A percentile compares a stretch with the other conserved stretches of the same genome.
Conservation (phyloP, 2,329 filamentous ascomycete species). For the Ophiocordyceps camponoti-saundersi region DNA sequence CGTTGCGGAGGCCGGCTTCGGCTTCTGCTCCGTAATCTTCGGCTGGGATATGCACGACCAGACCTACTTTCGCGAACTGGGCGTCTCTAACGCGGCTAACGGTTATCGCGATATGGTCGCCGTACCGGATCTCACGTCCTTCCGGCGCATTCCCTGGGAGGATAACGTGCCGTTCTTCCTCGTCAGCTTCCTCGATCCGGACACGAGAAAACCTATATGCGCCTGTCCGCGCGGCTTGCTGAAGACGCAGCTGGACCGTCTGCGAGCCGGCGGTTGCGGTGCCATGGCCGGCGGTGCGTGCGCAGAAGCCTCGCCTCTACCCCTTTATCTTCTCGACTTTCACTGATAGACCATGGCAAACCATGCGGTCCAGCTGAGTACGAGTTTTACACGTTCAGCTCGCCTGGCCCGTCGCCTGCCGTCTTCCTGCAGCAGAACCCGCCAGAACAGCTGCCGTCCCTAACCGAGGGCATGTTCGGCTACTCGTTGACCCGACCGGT, state of each 20-base stretch:
- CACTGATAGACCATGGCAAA: background rate
- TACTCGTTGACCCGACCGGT: constrained; percentile 78
- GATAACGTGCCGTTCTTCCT: constrained; percentile 73
- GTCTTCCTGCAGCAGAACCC: constrained; percentile 59
- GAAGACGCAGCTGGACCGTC: constrained; percentile 47
- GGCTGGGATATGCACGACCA: constrained; percentile 96
- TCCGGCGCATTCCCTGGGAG: constrained; percentile 82
- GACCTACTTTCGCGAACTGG: constrained; percentile 73
- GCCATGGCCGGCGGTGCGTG: constrained; percentile 77
- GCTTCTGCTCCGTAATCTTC: constrained; percentile 88
- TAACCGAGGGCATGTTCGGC: constrained; percentile 92
- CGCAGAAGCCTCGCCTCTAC: background rate
- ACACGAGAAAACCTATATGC: constrained; percentile 52
- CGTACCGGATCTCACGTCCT: constrained; percentile 60
- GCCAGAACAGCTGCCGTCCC: constrained; percentile 52
- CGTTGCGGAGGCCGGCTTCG: constrained; percentile 65
- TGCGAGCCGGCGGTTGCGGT: constrained; percentile 51
- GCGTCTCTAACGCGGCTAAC: constrained; percentile 79
- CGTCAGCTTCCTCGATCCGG: constrained; percentile 69
- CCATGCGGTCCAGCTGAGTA: constrained; percentile 51
- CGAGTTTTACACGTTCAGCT: constrained; percentile 84
- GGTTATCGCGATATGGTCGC: constrained; percentile 78
- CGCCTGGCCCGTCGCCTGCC: constrained; percentile 52
- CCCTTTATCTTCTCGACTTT: too few relatives aligned
- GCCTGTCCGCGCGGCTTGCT: constrained; percentile 69